A percentile compares a stretch with the other conserved stretches of the same genome.
phyloP scores from a whole-genome alignment of 1,139 yeast species.

The Pneumocystis canis region DNA sequence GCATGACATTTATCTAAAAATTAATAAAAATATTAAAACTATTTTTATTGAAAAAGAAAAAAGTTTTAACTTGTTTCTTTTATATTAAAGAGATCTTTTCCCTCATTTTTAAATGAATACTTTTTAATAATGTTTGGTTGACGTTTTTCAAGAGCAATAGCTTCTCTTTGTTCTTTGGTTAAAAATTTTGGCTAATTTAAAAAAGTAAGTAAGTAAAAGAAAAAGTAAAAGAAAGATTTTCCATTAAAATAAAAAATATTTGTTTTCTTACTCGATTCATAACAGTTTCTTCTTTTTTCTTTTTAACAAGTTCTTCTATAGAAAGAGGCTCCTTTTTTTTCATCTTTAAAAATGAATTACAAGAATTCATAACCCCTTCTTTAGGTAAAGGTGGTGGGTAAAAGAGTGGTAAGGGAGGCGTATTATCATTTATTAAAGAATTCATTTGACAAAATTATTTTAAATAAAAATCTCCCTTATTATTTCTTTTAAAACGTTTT shows the following conservation, averaged over 20 bases:
- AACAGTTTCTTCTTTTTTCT: conserved; percentile 11
- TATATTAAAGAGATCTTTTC: neutral
- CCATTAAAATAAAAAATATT: neutral
- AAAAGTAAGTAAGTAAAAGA: neutral
- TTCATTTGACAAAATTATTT: too few relatives aligned
- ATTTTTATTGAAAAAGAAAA: too few relatives aligned
- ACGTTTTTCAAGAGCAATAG: conserved; percentile 23
- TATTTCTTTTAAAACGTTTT: neutral
- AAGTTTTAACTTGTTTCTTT: neutral
- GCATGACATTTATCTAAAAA: neutral
- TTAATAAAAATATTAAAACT: too few relatives aligned
- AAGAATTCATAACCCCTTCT: neutral
- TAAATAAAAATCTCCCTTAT: neutral
- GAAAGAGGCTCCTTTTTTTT: conserved; percentile 10
- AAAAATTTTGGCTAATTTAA: conserved; percentile 25
- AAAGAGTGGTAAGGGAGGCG: neutral
- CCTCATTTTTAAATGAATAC: neutral
- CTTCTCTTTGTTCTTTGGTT: conserved; percentile 28
- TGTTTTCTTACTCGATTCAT: conserved; percentile 10
- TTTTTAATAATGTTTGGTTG: conserved; percentile 4
- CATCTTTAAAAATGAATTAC: neutral
- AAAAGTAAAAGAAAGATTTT: too few relatives aligned
- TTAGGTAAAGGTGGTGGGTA: neutral
- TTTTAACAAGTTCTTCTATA: conserved; percentile 13
- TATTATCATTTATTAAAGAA: too few relatives aligned